phyloP scores from a whole-genome alignment of 805 yeast species.

The Maudiozyma saulgeensis region DNA sequence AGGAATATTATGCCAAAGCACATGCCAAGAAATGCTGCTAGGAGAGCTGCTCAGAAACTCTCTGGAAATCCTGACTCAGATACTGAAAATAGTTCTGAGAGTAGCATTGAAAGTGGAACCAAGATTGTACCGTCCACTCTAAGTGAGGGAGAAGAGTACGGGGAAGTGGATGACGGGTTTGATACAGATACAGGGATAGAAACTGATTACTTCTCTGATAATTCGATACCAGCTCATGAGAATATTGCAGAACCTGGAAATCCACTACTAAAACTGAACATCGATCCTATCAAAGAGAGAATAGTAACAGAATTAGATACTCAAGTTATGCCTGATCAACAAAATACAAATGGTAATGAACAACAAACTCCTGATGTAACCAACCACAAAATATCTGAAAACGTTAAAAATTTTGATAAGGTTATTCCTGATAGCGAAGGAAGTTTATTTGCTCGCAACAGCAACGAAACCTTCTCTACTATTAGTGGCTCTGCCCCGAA shows the following conservation, averaged over 20 bases:
- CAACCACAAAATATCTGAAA: not conserved
- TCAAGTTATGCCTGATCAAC: not conserved
- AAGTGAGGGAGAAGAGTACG: slow-evolving; percentile 1
- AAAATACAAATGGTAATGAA: not conserved
- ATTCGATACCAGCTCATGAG: not conserved
- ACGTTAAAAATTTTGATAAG: not conserved
- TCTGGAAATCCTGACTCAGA: slow-evolving; percentile 8
- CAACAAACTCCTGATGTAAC: not conserved
- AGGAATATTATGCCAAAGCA: slow-evolving; percentile 23
- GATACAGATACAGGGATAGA: slow-evolving; percentile 5
- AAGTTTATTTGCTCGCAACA: not conserved
- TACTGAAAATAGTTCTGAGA: not conserved
- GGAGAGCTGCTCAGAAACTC: slow-evolving; percentile 21
- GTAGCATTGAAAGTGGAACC: not conserved
- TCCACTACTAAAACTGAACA: not conserved
- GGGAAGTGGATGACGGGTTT: not conserved
- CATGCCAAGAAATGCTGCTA: slow-evolving; percentile 24
- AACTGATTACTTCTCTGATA: slow-evolving; percentile 4
- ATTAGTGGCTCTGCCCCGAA: too few relatives aligned
- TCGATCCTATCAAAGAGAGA: not conserved
- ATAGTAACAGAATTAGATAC: not conserved
- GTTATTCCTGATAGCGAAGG: not conserved
- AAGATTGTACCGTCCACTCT: not conserved
- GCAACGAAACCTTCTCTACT: not conserved
- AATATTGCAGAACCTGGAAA: not conserved